Evolutionary conservation across 441 rosid species (phyloP).

Genomic region (Raphanus hybrid): DNA sequence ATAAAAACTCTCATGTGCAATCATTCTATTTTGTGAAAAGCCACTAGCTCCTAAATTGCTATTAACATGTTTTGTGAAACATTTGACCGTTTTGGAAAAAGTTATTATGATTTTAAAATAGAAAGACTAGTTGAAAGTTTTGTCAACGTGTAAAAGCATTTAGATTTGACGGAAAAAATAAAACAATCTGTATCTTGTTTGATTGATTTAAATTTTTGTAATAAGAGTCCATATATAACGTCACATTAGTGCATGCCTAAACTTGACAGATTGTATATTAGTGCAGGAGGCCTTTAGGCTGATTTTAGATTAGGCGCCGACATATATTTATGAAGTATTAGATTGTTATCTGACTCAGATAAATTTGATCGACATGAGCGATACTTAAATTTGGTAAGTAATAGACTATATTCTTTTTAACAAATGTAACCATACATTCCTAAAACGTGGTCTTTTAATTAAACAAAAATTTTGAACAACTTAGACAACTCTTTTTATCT

Average conservation of each 20-base stretch:
- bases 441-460: neutral
- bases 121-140: neutral
- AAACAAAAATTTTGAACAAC: neutral
- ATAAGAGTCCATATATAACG: neutral
- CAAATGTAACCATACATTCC: neutral
- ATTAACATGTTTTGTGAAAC: conserved; percentile 17
- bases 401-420: neutral
- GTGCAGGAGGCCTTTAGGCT: neutral
- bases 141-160: conserved; percentile 6
- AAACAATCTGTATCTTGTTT: neutral
- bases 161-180: neutral
- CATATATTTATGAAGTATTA: neutral
- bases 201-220: neutral
- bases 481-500: neutral
- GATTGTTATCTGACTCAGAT: neutral
- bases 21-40: conserved; percentile 1
- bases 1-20: neutral
- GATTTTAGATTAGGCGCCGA: neutral
- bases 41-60: neutral
- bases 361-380: conserved; percentile 6
- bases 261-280: neutral
- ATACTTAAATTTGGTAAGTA: neutral
- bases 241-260: neutral
- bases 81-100: neutral
- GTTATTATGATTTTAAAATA: neutral